Conservation (phyloP, 139 green algal genomes). For the Edaphochlamys debaryana region DNA sequence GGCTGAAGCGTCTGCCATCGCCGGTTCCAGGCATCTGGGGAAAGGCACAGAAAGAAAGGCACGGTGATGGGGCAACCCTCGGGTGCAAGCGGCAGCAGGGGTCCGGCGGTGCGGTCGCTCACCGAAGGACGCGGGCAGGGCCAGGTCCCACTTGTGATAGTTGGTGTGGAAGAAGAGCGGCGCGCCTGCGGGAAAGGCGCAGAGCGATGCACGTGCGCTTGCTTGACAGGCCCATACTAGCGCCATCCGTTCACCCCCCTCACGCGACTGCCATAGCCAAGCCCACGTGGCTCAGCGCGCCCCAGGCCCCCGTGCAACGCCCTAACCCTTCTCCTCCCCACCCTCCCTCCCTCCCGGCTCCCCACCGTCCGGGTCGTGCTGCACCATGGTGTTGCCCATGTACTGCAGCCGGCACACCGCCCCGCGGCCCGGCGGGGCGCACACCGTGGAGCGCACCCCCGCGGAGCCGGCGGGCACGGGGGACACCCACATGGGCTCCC, state of each 20-base stretch:
- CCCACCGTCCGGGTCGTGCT: constrained; percentile 24
- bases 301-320: no score
- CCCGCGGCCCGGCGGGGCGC: neutral
- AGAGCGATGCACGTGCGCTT: no score
- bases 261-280: no score
- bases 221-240: no score
- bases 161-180: constrained; percentile 51
- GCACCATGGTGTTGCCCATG: constrained; percentile 53
- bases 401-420: constrained; percentile 9
- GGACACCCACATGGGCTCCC: constrained; percentile 30
- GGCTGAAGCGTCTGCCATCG: constrained; percentile 28
- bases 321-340: no score
- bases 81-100: no score
- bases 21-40: constrained; percentile 19
- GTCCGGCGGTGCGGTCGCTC: no score
- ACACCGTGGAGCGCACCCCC: neutral
- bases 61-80: no score
- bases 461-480: neutral
- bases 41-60: no score
- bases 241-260: no score
- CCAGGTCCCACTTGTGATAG: constrained; percentile 47
- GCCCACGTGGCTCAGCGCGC: no score
- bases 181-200: neutral
- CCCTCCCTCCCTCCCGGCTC: no score
- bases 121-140: constrained; percentile 18